These are phyloP conservation scores for Sclerotinia glacialis DNA, from an alignment of 2,329 filamentous ascomycete genomes.

Conservation along the genomic window DNA sequence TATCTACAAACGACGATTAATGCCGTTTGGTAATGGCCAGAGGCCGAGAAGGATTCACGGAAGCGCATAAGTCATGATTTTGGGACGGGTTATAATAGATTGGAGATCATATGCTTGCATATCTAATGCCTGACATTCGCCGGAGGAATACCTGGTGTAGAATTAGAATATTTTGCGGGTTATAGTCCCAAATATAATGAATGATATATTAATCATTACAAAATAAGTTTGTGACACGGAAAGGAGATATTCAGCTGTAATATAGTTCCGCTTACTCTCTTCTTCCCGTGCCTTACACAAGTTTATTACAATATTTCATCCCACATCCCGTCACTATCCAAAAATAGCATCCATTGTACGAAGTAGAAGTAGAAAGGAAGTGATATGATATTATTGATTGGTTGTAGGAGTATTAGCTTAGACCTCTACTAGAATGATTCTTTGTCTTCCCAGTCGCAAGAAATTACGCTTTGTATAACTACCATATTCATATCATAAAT, in stretches of 20 bases:
- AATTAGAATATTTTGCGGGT: constrained; percentile 10
- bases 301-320: background rate
- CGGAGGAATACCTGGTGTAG: background rate
- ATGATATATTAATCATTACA: constrained; percentile 1
- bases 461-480: background rate
- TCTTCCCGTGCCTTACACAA: background rate
- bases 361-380: background rate
- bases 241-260: background rate
- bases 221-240: background rate
- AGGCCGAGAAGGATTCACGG: background rate
- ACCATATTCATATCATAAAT: background rate
- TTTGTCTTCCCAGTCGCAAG: background rate
- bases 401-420: too few relatives aligned
- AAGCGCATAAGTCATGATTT: background rate
- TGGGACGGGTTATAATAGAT: constrained; percentile 12
- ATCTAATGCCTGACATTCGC: background rate
- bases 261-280: background rate
- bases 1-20: background rate
- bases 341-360: background rate
- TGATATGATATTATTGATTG: background rate
- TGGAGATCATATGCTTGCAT: constrained; percentile 3
- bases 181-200: constrained; percentile 4
- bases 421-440: background rate
- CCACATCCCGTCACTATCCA: background rate
- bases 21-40: background rate